A percentile compares a stretch with the other conserved stretches of the same genome.
Conservation (phyloP, 2,329 filamentous ascomycete species). For the Paecilomyces sp. region DNA sequence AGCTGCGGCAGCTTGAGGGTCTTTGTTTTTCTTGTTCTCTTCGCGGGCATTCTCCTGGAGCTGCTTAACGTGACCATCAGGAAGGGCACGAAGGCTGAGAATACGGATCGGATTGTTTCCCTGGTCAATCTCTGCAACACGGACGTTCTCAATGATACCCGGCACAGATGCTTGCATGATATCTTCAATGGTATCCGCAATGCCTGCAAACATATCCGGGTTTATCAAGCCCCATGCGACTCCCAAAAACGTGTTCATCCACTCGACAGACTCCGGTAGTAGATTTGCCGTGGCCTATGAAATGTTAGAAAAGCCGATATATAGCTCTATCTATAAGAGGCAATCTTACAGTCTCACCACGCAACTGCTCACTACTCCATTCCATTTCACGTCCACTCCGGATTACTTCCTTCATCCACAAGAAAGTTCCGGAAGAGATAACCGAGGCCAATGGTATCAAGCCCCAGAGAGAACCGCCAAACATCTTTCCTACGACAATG, state of each 20-base stretch:
- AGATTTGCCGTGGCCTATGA: slow-evolving; percentile 69
- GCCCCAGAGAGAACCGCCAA: slow-evolving; percentile 70
- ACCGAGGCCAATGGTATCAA: slow-evolving; percentile 67
- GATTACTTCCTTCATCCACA: slow-evolving; percentile 86
- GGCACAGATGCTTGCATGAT: slow-evolving; percentile 96
- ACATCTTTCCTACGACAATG: slow-evolving; percentile 67
- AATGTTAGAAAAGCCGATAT: background rate
- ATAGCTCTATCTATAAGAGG: background rate
- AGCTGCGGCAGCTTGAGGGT: slow-evolving; percentile 78
- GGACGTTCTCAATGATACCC: slow-evolving; percentile 84
- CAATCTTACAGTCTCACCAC: slow-evolving; percentile 62
- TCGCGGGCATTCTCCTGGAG: slow-evolving; percentile 74
- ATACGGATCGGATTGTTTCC: slow-evolving; percentile 86
- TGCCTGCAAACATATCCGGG: slow-evolving; percentile 85
- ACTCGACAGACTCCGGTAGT: slow-evolving; percentile 87
- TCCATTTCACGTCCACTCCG: slow-evolving; percentile 74
- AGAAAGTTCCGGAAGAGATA: slow-evolving; percentile 68
- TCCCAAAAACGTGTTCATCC: slow-evolving; percentile 85
- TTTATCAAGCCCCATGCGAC: slow-evolving; percentile 89
- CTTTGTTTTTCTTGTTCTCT: slow-evolving; percentile 72
- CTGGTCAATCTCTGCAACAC: slow-evolving; percentile 90
- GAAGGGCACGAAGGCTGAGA: slow-evolving; percentile 76
- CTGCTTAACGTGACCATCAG: slow-evolving; percentile 72
- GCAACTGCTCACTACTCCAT: slow-evolving; percentile 79
- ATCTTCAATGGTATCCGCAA: slow-evolving; percentile 90